These are phyloP conservation scores for Cicer bijugum DNA, from an alignment of 306 rosid genomes.

Conservation along the genomic window DNA sequence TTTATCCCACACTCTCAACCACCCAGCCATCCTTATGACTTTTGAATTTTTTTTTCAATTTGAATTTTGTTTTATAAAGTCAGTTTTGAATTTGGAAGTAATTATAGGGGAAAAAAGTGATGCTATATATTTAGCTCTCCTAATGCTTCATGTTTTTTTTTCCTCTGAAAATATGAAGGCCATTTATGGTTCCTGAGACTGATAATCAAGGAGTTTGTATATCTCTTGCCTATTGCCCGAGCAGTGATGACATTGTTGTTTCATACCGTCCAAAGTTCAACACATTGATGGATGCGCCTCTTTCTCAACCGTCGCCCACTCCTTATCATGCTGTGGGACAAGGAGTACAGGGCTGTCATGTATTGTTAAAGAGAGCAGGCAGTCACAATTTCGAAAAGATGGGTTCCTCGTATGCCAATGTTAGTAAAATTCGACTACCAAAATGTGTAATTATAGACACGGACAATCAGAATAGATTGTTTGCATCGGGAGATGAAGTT, in stretches of 20 bases:
- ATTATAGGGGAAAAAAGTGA: neutral
- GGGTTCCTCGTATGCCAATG: conserved; percentile 60
- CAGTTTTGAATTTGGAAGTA: conserved; percentile 38
- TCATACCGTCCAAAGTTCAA: conserved; percentile 86
- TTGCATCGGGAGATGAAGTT: conserved; percentile 71
- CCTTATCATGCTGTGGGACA: conserved; percentile 58
- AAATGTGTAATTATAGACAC: conserved; percentile 62
- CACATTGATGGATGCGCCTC: conserved; percentile 43
- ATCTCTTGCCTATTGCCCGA: conserved; percentile 79
- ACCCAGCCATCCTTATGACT: no score
- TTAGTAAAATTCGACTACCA: conserved; percentile 70
- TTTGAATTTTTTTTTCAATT: neutral
- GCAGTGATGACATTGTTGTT: conserved; percentile 70
- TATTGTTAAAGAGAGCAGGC: conserved; percentile 54
- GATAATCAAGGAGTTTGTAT: conserved; percentile 83
- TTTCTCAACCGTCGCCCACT: conserved; percentile 56
- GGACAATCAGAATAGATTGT: conserved; percentile 49
- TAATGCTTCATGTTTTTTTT: conserved; percentile 39
- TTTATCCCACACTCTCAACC: no score
- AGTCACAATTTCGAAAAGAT: conserved; percentile 47
- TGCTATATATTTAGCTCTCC: conserved; percentile 31
- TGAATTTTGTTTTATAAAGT: conserved; percentile 23
- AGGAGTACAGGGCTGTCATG: conserved; percentile 72
- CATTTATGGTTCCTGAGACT: conserved; percentile 67
- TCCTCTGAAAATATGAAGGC: conserved; percentile 57